Evolutionary conservation across 208 protist species (phyloP).

Genomic region (Trypanosoma platydactyli): DNA sequence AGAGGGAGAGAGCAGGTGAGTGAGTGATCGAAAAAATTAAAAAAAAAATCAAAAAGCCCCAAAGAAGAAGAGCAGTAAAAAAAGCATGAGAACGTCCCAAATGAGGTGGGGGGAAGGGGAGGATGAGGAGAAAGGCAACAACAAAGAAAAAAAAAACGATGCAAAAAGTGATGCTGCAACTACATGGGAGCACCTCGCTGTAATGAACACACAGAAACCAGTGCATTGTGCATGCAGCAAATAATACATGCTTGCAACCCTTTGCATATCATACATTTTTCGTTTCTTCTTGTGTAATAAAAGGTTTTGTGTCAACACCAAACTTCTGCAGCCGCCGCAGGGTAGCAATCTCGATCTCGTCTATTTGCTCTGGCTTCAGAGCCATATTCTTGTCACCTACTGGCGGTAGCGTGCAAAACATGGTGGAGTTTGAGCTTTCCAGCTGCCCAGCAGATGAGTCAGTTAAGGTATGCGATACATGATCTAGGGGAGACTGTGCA

Average conservation of each 20-base stretch:
- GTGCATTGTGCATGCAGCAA: background rate
- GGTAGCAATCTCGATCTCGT: conserved; percentile 64
- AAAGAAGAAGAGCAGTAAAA: conserved; percentile 6
- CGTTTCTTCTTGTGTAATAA: conserved; percentile 20
- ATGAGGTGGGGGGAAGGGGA: background rate
- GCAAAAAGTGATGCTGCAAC: background rate
- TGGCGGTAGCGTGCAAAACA: background rate
- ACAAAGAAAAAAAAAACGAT: conserved; percentile 2
- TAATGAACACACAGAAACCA: background rate
- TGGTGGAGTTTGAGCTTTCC: background rate
- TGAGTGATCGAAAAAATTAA: conserved; percentile 24
- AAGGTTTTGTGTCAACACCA: conserved; percentile 59
- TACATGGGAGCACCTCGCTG: background rate
- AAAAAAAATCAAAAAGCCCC: conserved; percentile 18
- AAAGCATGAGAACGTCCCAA: background rate
- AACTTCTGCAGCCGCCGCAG: conserved; percentile 57
- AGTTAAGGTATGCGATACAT: background rate
- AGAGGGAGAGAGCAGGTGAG: background rate
- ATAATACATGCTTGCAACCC: background rate
- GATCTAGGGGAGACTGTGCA: conserved; percentile 5
- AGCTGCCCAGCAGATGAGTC: background rate
- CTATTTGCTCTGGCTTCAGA: conserved; percentile 72
- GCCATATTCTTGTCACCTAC: conserved; percentile 22
- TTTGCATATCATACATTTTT: conserved; percentile 6
- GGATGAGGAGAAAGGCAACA: background rate